Base-by-base conservation (phyloP, 345 rosid genomes). In the Gossypium sturtianum region DNA sequence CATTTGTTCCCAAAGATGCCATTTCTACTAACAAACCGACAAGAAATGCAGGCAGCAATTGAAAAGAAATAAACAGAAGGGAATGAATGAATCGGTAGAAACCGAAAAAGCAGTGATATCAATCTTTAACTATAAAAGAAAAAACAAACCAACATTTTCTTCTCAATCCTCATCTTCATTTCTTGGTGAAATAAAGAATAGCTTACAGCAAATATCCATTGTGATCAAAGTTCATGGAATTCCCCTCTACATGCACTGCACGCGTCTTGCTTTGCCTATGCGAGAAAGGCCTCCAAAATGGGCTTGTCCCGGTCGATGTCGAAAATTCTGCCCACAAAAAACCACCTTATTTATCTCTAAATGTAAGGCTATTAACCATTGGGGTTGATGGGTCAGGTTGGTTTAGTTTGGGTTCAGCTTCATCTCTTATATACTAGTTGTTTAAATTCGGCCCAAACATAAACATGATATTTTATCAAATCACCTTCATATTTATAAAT, bases 311-410 rank as follows among this genome's bases (percentile, higher is more conserved):
- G 0, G 27, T 82, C 4, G 74, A 84, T 66, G 3, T 71, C 9
- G 2, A 38, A 1, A 27, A 48, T 3, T 73, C 49, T 11, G 81
- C 74, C 3, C 81, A 76, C 54, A 82, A 78, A 63, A 61, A 77
- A 12, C 79, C 76, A 3, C 82, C 81, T 45, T 78, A 65, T 67
- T 66, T 82, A 8, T 82, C 86, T 41, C 71, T 85, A 3, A 80
- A 80, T 52, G 84, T 78, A 23, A 70, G 83, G 10, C 48, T 20
- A 51, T 16, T 51, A 15, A 45, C 10, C 49, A 45, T 45, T 45
- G 41, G 41, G 41, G 41, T 34, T 34, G 41, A 5, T 34, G 41
- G 38, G 7, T 34, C 1, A 34, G 38, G 38, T 34, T 3, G 1
- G 52, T 2, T 48, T 48, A 34, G 38, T 7, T 34, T 3, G 16